phyloP scores from a whole-genome alignment of 768 basidiomycete species.

The Tulasnella calospora region DNA sequence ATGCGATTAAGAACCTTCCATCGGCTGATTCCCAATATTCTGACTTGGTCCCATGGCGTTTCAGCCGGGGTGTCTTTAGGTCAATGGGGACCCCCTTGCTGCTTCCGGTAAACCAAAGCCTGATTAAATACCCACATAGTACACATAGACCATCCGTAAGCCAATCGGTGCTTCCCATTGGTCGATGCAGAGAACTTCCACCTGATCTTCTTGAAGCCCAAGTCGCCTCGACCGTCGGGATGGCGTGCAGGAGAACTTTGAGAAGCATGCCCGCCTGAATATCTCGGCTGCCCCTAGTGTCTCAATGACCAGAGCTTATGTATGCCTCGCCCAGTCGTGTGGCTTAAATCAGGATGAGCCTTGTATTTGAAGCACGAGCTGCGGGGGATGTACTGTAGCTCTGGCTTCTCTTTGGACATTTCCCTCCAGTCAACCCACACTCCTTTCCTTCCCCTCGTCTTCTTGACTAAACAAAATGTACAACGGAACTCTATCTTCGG shows the following conservation, averaged over 20 bases:
- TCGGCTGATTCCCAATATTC: neutral
- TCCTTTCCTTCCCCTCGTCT: neutral
- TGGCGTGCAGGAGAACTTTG: neutral
- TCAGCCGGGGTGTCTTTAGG: neutral
- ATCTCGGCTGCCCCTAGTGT: neutral
- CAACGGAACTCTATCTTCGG: neutral
- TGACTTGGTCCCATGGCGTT: neutral
- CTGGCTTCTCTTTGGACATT: neutral
- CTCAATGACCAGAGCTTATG: neutral
- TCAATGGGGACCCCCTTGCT: neutral
- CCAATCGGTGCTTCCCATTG: neutral
- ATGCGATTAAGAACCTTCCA: neutral
- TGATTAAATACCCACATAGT: conserved; percentile 5
- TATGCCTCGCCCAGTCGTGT: conserved; percentile 3
- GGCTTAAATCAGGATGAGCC: neutral
- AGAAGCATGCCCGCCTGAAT: neutral
- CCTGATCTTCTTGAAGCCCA: neutral
- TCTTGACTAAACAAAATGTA: neutral
- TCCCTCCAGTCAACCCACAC: neutral
- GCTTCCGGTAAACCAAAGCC: neutral
- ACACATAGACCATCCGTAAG: neutral
- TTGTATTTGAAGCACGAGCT: neutral
- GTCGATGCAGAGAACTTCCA: neutral
- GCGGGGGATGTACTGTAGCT: neutral
- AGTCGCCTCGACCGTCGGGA: neutral